These are phyloP conservation scores for Rubia peregrina DNA, from an alignment of 305 asterid genomes.

Conservation along the genomic window DNA sequence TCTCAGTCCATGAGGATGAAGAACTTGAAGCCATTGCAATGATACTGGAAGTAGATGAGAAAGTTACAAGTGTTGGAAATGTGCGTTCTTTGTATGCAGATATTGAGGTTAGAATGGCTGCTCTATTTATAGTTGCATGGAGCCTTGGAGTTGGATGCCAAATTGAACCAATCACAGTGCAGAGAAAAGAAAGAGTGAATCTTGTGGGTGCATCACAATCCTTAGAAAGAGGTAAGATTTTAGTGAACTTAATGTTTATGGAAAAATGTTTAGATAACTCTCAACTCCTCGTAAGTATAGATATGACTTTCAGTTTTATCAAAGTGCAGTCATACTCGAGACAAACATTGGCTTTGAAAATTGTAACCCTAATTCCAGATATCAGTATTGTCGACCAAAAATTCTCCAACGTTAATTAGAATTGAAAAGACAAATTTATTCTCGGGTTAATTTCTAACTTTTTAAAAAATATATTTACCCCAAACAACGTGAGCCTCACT, in stretches of 20 bases:
- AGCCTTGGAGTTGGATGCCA: slow-evolving; percentile 1
- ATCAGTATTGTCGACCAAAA: no score
- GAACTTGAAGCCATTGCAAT: slow-evolving; percentile 37
- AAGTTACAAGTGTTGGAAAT: background rate
- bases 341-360: no score
- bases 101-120: slow-evolving; percentile 13
- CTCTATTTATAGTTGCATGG: slow-evolving; percentile 26
- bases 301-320: no score
- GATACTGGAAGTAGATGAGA: background rate
- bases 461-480: no score
- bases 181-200: slow-evolving; percentile 10
- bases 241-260: background rate
- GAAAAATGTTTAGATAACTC: background rate
- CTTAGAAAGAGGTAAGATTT: slow-evolving; percentile 9
- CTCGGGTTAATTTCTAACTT: no score
- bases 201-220: slow-evolving; percentile 15
- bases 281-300: no score
- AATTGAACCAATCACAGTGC: slow-evolving; percentile 13
- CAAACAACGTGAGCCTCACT: no score
- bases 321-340: no score
- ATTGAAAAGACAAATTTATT: no score
- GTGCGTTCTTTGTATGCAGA: background rate
- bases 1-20: slow-evolving; percentile 40
- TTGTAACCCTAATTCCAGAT: no score
- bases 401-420: no score